Base-by-base conservation (phyloP, 352 stramenopile species). In the Stramenopiles sp. region DNA sequence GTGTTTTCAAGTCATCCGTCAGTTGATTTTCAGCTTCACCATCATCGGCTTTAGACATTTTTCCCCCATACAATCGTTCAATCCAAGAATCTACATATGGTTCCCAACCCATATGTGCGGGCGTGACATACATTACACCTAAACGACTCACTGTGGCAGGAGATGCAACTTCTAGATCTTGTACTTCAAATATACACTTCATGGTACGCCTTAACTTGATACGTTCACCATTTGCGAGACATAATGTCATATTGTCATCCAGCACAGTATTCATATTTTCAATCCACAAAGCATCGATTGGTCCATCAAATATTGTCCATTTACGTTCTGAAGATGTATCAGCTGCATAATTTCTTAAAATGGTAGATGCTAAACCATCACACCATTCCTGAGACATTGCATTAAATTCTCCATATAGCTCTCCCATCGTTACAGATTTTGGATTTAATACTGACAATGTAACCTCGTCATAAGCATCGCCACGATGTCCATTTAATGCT, bases 291-390 rank as follows among this genome's bases (percentile, higher is more conserved):
- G 94, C 93, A 85, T 98, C 95, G 1, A 98, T 93, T 0, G 94
- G 95, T 0, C 95, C 95, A 81, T 98, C 95, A 74, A 90, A 94
- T 63, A 97, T 95, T 85, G 98, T 98, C 94, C 95, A 98, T 80
- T 95, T 98, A 86, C 98, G 97, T 84, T 97, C 98, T 38, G 95
- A 90, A 84, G 98, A 98, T 82, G 88, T 91, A 78, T 96, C 94
- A 81, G 97, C 97, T 85, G 98, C 98, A 87, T 93, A 98, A 81
- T 98, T 98, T 31, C 90, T 92, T 94, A 94, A 99, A 87, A 98
- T 98, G 0, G 94, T 93, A 0, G 95, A 94, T 84, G 98, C 98
- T 32, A 99, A 93, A 6, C 93, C 93, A 0, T 92, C 98, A 20
- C 92, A 98, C 95, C 95, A 99, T 82, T 99, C 95, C 63, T 94